Base-by-base conservation (phyloP, 2,329 filamentous ascomycete species). In the Fusarium annulatum region DNA sequence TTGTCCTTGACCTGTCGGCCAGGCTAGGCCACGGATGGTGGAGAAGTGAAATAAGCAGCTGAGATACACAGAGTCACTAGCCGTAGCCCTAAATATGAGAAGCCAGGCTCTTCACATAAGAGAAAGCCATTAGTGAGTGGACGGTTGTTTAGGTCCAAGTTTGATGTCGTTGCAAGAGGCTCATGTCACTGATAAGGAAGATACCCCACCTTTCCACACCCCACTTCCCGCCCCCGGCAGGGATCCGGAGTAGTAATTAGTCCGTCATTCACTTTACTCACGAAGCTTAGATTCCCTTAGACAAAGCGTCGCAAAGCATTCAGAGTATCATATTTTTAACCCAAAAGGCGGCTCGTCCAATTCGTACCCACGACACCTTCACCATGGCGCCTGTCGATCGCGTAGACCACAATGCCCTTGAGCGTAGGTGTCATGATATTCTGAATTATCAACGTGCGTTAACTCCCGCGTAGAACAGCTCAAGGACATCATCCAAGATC, bases 401-500 rank as follows among this genome's bases (percentile, higher is more conserved):
- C 42, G 75, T 81, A 53, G 79, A 84, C 63, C 82, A 84, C 65
- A 79, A 81, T 65, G 78, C 71, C 30, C 77, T 85, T 60, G 84
- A 85, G 81, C 83, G 84, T 84, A 77, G 36, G 81, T 38, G 15
- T 10, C n/a, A 52, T 34, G 16, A 8, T 19, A 15, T 23, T 34
- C 16, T 4, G 11, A 21, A 36, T 12, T 30, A 12, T 21, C 15
- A 45, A n/a, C 28, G 30, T 23, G 18, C 18, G 45, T 75, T 76
- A 51, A 79, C 61, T 12, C 21, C 36, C 36, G 9, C 7, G 19
- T 76, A 90, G 89, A 86, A 75, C 85, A 89, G 81, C 84, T 91
- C 81, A 89, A 90, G 78, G 86, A 89, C 76, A 85, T 90, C 69
- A 89, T 92, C 80, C 88, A 91, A 77, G 88, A 90, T 74, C 86